Conservation (phyloP, 805 yeast genomes). For the Kazachstania martiniae region DNA sequence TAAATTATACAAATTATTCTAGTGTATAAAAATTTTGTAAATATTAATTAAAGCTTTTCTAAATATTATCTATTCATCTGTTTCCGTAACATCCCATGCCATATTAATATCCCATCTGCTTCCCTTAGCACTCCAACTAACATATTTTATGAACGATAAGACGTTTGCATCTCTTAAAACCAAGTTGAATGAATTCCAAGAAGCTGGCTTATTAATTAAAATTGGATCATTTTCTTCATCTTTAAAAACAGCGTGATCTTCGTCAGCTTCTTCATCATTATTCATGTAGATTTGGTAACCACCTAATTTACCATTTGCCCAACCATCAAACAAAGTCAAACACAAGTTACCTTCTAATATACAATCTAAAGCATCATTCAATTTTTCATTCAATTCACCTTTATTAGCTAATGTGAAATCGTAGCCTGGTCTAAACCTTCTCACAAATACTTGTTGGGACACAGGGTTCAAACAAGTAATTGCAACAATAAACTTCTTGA, state of each 20-base stretch:
- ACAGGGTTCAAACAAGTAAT: constrained; percentile 54
- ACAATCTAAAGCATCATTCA: constrained; percentile 20
- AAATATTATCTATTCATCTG: constrained; percentile 13
- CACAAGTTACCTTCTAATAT: constrained; percentile 69
- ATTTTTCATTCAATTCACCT: constrained; percentile 33
- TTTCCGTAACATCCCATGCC: constrained; percentile 61
- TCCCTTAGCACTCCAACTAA: constrained; percentile 78
- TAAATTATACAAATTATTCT: not conserved
- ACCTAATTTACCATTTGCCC: constrained; percentile 86
- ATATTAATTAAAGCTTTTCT: not conserved
- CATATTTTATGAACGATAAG: constrained; percentile 87
- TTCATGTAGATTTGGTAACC: constrained; percentile 91
- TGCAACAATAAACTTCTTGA: constrained; percentile 55
- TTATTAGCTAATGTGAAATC: constrained; percentile 86
- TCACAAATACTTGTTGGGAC: constrained; percentile 56
- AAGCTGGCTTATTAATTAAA: constrained; percentile 66
- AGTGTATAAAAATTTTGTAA: constrained; percentile 1
- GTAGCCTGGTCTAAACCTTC: constrained; percentile 90
- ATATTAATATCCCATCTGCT: constrained; percentile 84
- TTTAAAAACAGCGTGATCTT: constrained; percentile 79
- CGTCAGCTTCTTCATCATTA: constrained; percentile 37
- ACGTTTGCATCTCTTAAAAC: constrained; percentile 78
- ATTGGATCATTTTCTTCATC: constrained; percentile 62
- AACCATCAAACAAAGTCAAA: constrained; percentile 68
- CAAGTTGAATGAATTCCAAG: constrained; percentile 69